Percentiles rank a stretch among this genome's conserved stretches.
These are phyloP conservation scores for Theileria luwenshuni DNA, from an alignment of 169 alveolate species.

Conservation along the genomic window DNA sequence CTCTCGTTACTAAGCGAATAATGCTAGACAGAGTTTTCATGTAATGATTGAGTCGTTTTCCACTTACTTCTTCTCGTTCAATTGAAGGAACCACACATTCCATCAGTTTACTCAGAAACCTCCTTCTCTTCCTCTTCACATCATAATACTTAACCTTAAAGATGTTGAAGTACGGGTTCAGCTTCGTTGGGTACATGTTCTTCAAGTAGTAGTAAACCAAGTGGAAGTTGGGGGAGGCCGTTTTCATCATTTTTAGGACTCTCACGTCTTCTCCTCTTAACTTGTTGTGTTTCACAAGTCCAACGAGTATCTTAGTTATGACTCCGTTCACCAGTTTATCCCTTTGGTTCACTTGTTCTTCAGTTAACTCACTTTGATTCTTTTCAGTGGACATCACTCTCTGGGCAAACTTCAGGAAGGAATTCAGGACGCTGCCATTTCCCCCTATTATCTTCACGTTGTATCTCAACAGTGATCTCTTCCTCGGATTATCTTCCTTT, in stretches of 20 bases:
- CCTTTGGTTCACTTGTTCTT: not conserved
- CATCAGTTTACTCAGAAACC: not conserved
- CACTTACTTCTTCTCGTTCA: not conserved
- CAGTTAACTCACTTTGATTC: not conserved
- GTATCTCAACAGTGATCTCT: not conserved
- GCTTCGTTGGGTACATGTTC: not conserved
- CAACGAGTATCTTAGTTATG: slow-evolving; percentile 5
- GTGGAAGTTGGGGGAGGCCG: not conserved
- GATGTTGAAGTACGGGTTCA: slow-evolving; percentile 16
- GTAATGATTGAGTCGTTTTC: not conserved
- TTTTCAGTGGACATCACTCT: not conserved
- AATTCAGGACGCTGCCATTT: not conserved
- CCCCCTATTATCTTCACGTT: slow-evolving; percentile 3
- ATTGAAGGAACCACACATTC: not conserved
- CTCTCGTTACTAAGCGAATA: not conserved
- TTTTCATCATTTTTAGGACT: slow-evolving; percentile 2
- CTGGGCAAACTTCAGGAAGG: not conserved
- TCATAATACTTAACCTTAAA: not conserved
- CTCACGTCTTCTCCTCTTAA: slow-evolving; percentile 1
- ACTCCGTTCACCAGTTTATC: not conserved
- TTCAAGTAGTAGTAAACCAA: slow-evolving; percentile 14
- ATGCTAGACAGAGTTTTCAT: not conserved
- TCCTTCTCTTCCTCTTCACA: not conserved
- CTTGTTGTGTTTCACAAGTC: not conserved
- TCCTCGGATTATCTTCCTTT: not conserved